Conservation (phyloP, 768 basidiomycete genomes). For the Pisolithus tinctorius region DNA sequence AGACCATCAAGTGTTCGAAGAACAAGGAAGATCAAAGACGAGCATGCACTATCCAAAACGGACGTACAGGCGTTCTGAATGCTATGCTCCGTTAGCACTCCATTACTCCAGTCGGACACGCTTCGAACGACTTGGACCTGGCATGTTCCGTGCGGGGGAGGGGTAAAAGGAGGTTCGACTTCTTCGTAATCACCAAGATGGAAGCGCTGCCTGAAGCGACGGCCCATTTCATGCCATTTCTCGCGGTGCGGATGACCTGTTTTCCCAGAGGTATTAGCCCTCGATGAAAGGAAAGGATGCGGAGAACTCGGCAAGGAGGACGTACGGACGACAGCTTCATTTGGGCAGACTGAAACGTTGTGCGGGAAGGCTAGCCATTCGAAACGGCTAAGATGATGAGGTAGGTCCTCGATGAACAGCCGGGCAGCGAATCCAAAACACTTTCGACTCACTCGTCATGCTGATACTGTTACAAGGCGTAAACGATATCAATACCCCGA, state of each 20-base stretch:
- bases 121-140: constrained; percentile 79
- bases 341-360: constrained; percentile 49
- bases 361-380: constrained; percentile 81
- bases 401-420: constrained; percentile 1
- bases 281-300: not conserved
- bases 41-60: not conserved
- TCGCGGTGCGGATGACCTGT: constrained; percentile 63
- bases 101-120: constrained; percentile 92
- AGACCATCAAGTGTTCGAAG: not conserved
- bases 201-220: constrained; percentile 59
- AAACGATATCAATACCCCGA: not conserved
- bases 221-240: constrained; percentile 51
- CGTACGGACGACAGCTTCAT: constrained; percentile 60
- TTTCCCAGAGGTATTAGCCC: not conserved
- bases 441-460: constrained; percentile 39
- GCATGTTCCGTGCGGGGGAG: constrained; percentile 45
- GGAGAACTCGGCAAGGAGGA: constrained; percentile 1
- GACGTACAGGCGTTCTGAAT: constrained; percentile 87
- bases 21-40: not conserved
- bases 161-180: constrained; percentile 35
- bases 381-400: constrained; percentile 32
- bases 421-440: not conserved
- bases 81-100: constrained; percentile 81
- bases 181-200: constrained; percentile 39
- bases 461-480: constrained; percentile 18